Base-by-base conservation (phyloP, 352 stramenopile genomes). In the Phytophthora nicotianae region DNA sequence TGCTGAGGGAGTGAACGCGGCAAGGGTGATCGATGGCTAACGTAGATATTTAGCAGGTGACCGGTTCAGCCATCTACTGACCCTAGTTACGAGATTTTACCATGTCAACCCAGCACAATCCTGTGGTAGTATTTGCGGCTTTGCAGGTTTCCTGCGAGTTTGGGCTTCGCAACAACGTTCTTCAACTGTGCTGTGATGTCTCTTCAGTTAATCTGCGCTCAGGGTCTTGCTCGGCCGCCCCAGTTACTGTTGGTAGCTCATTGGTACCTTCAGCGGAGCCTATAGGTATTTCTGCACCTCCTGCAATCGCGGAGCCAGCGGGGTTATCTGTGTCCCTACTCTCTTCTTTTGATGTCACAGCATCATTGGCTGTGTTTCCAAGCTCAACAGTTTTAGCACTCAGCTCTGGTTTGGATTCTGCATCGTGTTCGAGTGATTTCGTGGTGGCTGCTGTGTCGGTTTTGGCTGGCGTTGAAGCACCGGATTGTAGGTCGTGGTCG, bases 31-130 rank as follows among this genome's bases (percentile, higher is more conserved):
- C 41, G 56, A 68, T 56, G 42, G 53, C 54, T 74, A 70, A 67
- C 65, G 60, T 70, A 65, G 65, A 70, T 73, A 73, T 73, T 62
- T 70, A 67, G 52, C 59, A 69, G 37, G 49, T 66, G 60, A 70
- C 65, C 35, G 16, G 60, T 43, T 54, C 52, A 58, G 40, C 26
- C 45, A 50, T 58, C 16, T 64, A 17, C 10, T 11, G 13, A 16
- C 37, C 14, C 17, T 43, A 43, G 37, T 11, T 43, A 4, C 33
- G 3, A 10, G 10, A 4, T 41, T 20, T 5, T 10, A 6, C 11
- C 37, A 11, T 20, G 37, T 19, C 37, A 21, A 17, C 38, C 24
- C 7, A 29, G 24, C 3, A 29, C 24, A 7, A 7, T 29, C 7
- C 24, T 29, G 3, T 7, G n/a, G n/a, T 29, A 7, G 7, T 29